Base-by-base conservation (phyloP, 2,329 filamentous ascomycete species). In the Malbranchea cinnamomea region DNA sequence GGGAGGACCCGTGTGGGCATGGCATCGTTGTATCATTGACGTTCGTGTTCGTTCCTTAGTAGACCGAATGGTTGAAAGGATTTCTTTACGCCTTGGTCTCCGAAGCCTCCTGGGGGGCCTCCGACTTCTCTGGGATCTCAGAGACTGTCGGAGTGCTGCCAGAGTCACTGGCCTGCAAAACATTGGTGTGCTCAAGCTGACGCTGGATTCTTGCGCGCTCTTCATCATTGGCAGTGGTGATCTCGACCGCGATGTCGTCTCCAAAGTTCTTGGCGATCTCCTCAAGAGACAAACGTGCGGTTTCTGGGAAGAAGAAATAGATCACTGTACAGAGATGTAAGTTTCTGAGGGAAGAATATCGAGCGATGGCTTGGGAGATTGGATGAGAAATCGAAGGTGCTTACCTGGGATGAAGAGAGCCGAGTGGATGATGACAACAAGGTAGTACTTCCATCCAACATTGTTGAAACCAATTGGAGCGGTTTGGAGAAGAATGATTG, bases 361-460 rank as follows among this genome's bases (percentile, higher is more conserved):
- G 11, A 9, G 16, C 7, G 9, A 14, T 26, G 11, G 16, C 6
- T n/a, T 3, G 10, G 14, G 21, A n/a, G 10, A 7, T 4, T 18
- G 16, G 13, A 20, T 15, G 8, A 10, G 9, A 21, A 8, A 13
- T 16, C 4, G 5, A 18, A 5, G 16, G 14, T 9, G 10, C 43
- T 13, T 45, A 50, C 49, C 35, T 16, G 58, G 58, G 37, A 60
- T 50, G 34, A 59, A 59, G 28, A 57, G 40, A 17, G 43, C 44
- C 15, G 51, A 60, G 57, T 58, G 63, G 28, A 46, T 47, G 16
- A 64, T 61, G 18, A 64, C 54, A 15, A 65, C 52, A 1, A 65
- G 49, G 34, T 63, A 65, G 40, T 62, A 66, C 41, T 62, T 65
- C 63, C 62, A 67, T 4, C 60, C 60, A 0, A 60, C 52, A 4